These are phyloP conservation scores for Exsudoporus floridanus DNA, from an alignment of 1,284 basidiomycete genomes.

Conservation along the genomic window DNA sequence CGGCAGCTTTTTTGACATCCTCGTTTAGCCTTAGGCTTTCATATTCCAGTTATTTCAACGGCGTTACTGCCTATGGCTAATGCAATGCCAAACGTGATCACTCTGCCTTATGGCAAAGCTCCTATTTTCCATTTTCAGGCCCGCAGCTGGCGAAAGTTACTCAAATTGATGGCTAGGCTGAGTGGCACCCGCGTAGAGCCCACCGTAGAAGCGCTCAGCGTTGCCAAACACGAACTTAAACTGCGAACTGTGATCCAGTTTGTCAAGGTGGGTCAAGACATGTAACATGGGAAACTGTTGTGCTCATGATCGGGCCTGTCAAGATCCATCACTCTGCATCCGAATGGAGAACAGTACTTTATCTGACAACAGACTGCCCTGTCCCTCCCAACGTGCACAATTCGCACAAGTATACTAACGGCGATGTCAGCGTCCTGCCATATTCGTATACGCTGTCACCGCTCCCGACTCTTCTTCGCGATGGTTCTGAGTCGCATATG, in stretches of 20 bases:
- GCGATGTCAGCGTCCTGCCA: conserved; percentile 62
- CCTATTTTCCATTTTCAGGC: conserved; percentile 71
- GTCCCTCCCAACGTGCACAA: conserved; percentile 46
- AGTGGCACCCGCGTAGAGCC: conserved; percentile 69
- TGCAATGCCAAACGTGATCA: conserved; percentile 67
- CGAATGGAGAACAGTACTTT: conserved; percentile 71
- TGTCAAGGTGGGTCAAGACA: conserved; percentile 50
- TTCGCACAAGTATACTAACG: conserved; percentile 50
- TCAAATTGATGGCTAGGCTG: conserved; percentile 70
- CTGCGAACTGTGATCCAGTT: conserved; percentile 75
- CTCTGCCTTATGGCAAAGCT: conserved; percentile 64
- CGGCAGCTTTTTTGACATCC: conserved; percentile 6
- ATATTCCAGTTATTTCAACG: conserved; percentile 53
- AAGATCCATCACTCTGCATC: conserved; percentile 57
- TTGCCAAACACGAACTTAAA: conserved; percentile 54
- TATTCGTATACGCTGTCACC: conserved; percentile 66
- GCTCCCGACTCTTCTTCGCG: conserved; percentile 59
- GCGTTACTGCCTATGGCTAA: conserved; percentile 47
- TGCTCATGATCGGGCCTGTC: conserved; percentile 6
- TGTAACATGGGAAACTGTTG: neutral
- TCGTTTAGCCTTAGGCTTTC: conserved; percentile 60
- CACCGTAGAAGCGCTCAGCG: conserved; percentile 61
- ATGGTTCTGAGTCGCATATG: conserved; percentile 57
- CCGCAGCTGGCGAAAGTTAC: conserved; percentile 66
- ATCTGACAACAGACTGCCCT: conserved; percentile 71